Evolutionary conservation across 2,329 filamentous ascomycete species (phyloP).

Genomic region (Fusarium succisae): DNA sequence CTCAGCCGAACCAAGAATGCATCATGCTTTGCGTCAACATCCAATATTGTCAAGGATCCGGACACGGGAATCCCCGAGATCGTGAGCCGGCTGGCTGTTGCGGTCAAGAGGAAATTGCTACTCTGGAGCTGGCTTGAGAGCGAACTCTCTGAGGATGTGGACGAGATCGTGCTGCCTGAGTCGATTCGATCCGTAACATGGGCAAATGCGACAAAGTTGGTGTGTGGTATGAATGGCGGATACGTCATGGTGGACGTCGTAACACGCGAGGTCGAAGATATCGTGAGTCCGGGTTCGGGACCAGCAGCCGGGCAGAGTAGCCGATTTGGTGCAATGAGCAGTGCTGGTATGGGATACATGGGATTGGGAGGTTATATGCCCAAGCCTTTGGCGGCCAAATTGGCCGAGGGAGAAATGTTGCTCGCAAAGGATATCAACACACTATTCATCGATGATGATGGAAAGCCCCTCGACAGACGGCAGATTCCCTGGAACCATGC

Average conservation of each 20-base stretch:
- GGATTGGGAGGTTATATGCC: constrained; percentile 92
- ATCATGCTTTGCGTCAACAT: constrained; percentile 89
- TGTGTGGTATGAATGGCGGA: constrained; percentile 90
- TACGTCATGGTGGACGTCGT: constrained; percentile 90
- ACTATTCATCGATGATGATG: constrained; percentile 85
- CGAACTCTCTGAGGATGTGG: constrained; percentile 78
- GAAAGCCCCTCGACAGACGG: constrained; percentile 81
- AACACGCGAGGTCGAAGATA: constrained; percentile 77
- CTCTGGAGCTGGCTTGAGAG: constrained; percentile 97
- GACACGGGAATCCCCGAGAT: constrained; percentile 91
- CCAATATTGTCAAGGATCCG: constrained; percentile 91
- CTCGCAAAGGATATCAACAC: constrained; percentile 99
- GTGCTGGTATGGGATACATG: constrained; percentile 95
- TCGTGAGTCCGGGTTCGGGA: constrained; percentile 79
- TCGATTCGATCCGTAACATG: constrained; percentile 90
- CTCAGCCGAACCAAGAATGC: constrained; percentile 88
- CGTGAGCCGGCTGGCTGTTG: constrained; percentile 89
- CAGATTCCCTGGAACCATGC: constrained; percentile 93
- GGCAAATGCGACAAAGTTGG: constrained; percentile 85
- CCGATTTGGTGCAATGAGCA: constrained; percentile 84
- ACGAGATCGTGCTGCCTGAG: constrained; percentile 82
- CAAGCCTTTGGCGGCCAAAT: constrained; percentile 84
- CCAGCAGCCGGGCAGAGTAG: constrained; percentile 71
- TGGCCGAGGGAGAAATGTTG: constrained; percentile 85
- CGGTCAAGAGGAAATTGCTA: constrained; percentile 88